Percentiles rank a stretch among this genome's conserved stretches.
These are phyloP conservation scores for Obba rivulosa DNA, from an alignment of 768 basidiomycete genomes.

Conservation along the genomic window DNA sequence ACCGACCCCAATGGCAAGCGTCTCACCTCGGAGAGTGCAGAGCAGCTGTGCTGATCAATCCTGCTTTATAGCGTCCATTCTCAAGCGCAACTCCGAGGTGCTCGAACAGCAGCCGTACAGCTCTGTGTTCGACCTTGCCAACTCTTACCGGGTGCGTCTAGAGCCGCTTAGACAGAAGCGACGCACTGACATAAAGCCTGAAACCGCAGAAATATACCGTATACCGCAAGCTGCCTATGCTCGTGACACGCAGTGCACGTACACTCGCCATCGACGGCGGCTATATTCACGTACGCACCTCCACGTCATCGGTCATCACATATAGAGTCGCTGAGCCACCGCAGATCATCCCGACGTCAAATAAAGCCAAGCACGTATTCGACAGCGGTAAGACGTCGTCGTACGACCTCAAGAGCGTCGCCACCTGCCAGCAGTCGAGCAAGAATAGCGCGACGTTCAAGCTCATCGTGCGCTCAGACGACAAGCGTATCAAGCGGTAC, in stretches of 20 bases:
- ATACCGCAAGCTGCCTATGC: slow-evolving; percentile 91
- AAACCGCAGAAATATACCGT: slow-evolving; percentile 78
- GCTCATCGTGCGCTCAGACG: slow-evolving; percentile 70
- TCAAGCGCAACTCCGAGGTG: slow-evolving; percentile 81
- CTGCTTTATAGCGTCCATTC: slow-evolving; percentile 73
- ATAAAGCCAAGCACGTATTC: slow-evolving; percentile 74
- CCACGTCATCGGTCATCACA: background rate
- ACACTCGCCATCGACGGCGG: slow-evolving; percentile 92
- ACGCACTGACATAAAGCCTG: background rate
- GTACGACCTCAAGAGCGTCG: slow-evolving; percentile 86
- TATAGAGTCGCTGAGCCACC: slow-evolving; percentile 2
- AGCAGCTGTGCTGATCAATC: background rate
- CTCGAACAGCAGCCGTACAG: slow-evolving; percentile 38
- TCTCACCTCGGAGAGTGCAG: background rate
- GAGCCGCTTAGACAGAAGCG: background rate
- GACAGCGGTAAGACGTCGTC: slow-evolving; percentile 89
- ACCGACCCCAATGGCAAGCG: slow-evolving; percentile 87
- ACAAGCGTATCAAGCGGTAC: slow-evolving; percentile 80
- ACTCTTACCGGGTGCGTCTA: slow-evolving; percentile 72
- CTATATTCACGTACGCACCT: slow-evolving; percentile 71
- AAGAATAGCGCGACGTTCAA: slow-evolving; percentile 85
- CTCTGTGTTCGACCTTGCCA: slow-evolving; percentile 69
- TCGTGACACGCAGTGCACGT: slow-evolving; percentile 85
- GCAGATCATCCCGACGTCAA: slow-evolving; percentile 85
- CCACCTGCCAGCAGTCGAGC: slow-evolving; percentile 75